Conservation (phyloP, 2,329 filamentous ascomycete species). For the Pseudogymnoascus sp. region DNA sequence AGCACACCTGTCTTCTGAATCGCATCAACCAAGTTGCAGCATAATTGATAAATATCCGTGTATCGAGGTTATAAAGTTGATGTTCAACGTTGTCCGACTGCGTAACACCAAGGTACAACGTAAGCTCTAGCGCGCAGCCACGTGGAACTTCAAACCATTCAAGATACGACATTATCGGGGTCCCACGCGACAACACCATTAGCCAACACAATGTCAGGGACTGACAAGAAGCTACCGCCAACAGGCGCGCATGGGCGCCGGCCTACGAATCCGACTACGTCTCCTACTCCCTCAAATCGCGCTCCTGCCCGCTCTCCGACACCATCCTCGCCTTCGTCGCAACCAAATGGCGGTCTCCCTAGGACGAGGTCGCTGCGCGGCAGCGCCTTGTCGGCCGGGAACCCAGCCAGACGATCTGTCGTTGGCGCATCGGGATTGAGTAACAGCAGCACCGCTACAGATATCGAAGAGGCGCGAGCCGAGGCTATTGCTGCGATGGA, state of each 20-base stretch:
- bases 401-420: slow-evolving; percentile 2
- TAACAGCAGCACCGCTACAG: slow-evolving; percentile 29
- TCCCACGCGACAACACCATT: slow-evolving; percentile 4
- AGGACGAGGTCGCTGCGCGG: slow-evolving; percentile 9
- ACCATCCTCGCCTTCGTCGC: slow-evolving; percentile 2
- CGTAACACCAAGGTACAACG: slow-evolving; percentile 1
- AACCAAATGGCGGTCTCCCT: slow-evolving; percentile 9
- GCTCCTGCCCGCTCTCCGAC: slow-evolving; percentile 2
- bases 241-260: slow-evolving; percentile 2
- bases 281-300: slow-evolving; percentile 7
- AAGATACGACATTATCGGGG: slow-evolving; percentile 6
- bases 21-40: background rate
- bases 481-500: slow-evolving; percentile 73
- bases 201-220: slow-evolving; percentile 7
- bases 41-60: background rate
- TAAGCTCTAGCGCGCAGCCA: background rate
- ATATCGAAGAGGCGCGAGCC: slow-evolving; percentile 63
- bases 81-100: background rate
- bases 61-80: slow-evolving; percentile 4
- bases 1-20: background rate
- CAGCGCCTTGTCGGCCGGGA: slow-evolving; percentile 5
- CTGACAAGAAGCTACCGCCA: slow-evolving; percentile 8
- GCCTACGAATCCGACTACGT: background rate
- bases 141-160: slow-evolving; percentile 1
- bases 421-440: slow-evolving; percentile 25